A percentile compares a stretch with the other conserved stretches of the same genome.
phyloP scores from a whole-genome alignment of 2,329 filamentous ascomycete species.

The Simplicillium sp. region DNA sequence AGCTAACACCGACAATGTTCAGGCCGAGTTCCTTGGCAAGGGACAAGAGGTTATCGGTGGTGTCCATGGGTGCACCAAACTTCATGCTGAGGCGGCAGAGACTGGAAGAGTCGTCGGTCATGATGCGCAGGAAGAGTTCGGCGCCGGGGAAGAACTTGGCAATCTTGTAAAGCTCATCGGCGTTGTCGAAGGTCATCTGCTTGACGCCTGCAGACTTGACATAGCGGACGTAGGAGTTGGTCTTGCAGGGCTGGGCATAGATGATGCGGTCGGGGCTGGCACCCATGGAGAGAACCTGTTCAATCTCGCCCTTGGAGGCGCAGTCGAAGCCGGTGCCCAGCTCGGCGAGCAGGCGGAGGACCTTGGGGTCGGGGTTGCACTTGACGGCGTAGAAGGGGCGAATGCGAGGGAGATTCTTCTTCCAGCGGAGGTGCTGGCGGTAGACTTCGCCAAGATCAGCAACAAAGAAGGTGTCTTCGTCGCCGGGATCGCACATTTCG shows the following conservation, averaged over 20 bases:
- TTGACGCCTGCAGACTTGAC: constrained; percentile 77
- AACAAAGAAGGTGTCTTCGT: constrained; percentile 97
- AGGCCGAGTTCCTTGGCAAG: constrained; percentile 75
- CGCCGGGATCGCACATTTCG: constrained; percentile 80
- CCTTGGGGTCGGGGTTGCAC: constrained; percentile 90
- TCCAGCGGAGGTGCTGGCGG: constrained; percentile 97
- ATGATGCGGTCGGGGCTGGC: constrained; percentile 87
- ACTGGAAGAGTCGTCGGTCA: constrained; percentile 91
- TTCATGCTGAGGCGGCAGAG: constrained; percentile 94
- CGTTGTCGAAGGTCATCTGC: constrained; percentile 99
- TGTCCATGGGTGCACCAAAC: constrained; percentile 85
- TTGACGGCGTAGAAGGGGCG: constrained; percentile 99
- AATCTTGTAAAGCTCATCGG: constrained; percentile 96
- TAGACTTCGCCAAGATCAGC: constrained; percentile 97
- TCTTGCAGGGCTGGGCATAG: constrained; percentile 99
- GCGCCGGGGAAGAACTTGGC: constrained; percentile 83
- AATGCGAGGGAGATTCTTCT: constrained; percentile 82
- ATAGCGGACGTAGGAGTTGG: constrained; percentile 91
- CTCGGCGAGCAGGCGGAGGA: constrained; percentile 77
- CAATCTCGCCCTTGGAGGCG: constrained; percentile 94
- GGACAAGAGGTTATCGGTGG: constrained; percentile 65
- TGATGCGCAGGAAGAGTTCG: constrained; percentile 87
- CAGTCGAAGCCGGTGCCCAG: constrained; percentile 96
- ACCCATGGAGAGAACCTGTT: constrained; percentile 76
- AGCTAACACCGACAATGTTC: constrained; percentile 91